Percentiles rank a stretch among this genome's conserved stretches.
phyloP scores from a whole-genome alignment of 305 asterid genomes.

The Fraxinus ornus region DNA sequence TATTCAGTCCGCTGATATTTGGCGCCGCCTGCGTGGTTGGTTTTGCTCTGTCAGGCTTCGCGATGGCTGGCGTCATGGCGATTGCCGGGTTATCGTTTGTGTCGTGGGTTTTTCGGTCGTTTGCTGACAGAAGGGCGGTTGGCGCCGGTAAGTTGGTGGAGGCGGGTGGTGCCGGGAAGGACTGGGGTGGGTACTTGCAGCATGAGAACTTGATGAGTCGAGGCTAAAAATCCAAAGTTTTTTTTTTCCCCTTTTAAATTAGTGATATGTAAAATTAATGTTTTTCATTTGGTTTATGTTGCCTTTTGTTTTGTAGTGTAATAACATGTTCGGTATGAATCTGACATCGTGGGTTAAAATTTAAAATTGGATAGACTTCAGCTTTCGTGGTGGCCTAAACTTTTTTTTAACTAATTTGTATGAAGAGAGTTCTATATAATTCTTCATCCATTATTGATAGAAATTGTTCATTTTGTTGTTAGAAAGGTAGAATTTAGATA shows the following conservation, averaged over 20 bases:
- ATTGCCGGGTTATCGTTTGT: constrained; percentile 8
- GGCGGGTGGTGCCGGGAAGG: background rate
- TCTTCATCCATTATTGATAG: too few species aligned
- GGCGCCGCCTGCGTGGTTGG: constrained; percentile 19
- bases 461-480: too few species aligned
- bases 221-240: background rate
- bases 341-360: background rate
- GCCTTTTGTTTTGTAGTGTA: background rate
- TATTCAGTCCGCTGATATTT: constrained; percentile 25
- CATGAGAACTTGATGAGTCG: background rate
- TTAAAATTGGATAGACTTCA: too few species aligned
- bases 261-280: background rate
- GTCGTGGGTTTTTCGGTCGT: constrained; percentile 5
- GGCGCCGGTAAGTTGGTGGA: background rate
- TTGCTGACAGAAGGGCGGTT: background rate
- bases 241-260: background rate
- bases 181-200: constrained; percentile 12
- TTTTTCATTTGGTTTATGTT: background rate
- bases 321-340: background rate
- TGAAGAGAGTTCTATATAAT: too few species aligned
- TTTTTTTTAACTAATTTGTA: too few species aligned
- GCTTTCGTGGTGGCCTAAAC: too few species aligned
- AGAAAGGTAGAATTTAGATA: too few species aligned
- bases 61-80: constrained; percentile 9
- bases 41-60: constrained; percentile 18